Percentiles rank a stretch among this genome's conserved stretches.
phyloP scores from a whole-genome alignment of 768 basidiomycete species.

The Pholiota molesta region DNA sequence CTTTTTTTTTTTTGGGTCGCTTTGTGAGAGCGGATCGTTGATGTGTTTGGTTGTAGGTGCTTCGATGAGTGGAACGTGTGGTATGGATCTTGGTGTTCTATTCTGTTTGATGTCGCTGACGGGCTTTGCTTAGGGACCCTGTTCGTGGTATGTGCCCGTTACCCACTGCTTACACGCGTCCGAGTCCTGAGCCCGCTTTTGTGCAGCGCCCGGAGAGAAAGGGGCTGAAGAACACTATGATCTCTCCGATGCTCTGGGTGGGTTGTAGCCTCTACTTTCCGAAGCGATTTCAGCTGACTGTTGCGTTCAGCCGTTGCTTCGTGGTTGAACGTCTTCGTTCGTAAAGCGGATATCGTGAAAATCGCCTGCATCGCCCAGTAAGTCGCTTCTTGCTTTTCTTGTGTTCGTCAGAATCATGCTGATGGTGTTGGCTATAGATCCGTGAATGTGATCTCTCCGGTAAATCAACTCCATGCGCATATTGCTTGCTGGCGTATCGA shows the following conservation, averaged over 20 bases:
- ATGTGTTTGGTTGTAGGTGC: slow-evolving; percentile 28
- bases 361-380: slow-evolving; percentile 66
- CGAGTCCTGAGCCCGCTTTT: neutral
- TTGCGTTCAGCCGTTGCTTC: slow-evolving; percentile 50
- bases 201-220: slow-evolving; percentile 45
- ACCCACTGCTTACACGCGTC: no score
- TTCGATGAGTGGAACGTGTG: slow-evolving; percentile 66
- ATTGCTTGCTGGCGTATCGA: no score
- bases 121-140: slow-evolving; percentile 36
- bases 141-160: slow-evolving; percentile 35
- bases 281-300: neutral
- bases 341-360: slow-evolving; percentile 60
- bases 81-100: slow-evolving; percentile 22
- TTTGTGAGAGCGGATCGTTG: neutral
- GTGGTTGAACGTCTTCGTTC: slow-evolving; percentile 64
- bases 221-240: slow-evolving; percentile 60
- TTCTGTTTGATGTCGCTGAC: neutral
- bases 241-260: slow-evolving; percentile 52
- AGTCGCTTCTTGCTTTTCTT: slow-evolving; percentile 22
- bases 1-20: neutral
- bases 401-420: neutral
- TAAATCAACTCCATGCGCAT: slow-evolving; percentile 12
- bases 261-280: neutral
- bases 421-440: slow-evolving; percentile 25
- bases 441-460: slow-evolving; percentile 52